Evolutionary conservation across 257 asterid genomes (phyloP).

Genomic region (Lavandula angustifolia): DNA sequence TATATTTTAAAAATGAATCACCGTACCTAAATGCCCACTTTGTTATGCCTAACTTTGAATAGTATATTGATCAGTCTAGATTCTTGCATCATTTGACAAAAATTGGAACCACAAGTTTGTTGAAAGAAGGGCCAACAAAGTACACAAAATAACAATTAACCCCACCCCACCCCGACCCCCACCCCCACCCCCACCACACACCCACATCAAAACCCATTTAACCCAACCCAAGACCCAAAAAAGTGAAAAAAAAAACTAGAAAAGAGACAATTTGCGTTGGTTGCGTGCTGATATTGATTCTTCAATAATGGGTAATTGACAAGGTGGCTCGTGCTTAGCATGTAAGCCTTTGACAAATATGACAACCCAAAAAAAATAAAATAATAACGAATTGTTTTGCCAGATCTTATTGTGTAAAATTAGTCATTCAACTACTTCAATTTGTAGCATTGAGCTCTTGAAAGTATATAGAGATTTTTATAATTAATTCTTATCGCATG

Average conservation of each 20-base stretch:
- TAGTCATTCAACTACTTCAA: too few relatives aligned
- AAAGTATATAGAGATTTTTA: too few relatives aligned
- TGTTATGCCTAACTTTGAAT: constrained; percentile 12
- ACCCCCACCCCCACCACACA: too few relatives aligned
- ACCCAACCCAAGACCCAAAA: not conserved
- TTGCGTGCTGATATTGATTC: constrained; percentile 10
- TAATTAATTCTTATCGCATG: too few relatives aligned
- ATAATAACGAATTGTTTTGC: too few relatives aligned
- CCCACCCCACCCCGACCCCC: too few relatives aligned
- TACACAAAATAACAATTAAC: not conserved
- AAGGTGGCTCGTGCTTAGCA: too few relatives aligned
- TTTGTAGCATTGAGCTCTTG: too few relatives aligned
- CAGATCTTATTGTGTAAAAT: too few relatives aligned
- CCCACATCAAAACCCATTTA: too few relatives aligned
- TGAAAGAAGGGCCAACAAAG: not conserved
- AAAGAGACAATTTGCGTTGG: not conserved
- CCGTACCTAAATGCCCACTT: constrained; percentile 1
- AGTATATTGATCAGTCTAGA: constrained; percentile 13
- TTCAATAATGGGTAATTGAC: not conserved
- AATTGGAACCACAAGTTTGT: constrained; percentile 20
- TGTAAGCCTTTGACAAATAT: too few relatives aligned
- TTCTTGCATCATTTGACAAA: constrained; percentile 21
- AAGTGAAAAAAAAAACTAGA: not conserved
- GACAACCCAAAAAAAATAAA: too few relatives aligned
- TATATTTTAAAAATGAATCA: not conserved